Base-by-base conservation (phyloP, 2,329 filamentous ascomycete species). In the Trichoderma sp. region DNA sequence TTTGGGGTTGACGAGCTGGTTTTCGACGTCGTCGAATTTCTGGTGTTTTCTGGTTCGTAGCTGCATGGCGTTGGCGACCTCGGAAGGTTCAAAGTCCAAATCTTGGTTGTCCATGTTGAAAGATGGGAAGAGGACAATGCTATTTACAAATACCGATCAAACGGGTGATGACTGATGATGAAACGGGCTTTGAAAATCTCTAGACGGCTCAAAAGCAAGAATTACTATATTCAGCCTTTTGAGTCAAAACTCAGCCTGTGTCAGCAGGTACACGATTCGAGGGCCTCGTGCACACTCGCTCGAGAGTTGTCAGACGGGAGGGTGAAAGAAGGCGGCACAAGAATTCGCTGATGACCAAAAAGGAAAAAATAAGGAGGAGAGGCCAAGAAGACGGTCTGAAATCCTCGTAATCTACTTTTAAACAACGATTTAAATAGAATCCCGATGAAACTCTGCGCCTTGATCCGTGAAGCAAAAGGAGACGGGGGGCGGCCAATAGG, bases 21-120 rank as follows among this genome's bases (percentile, higher is more conserved):
- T 84, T 81, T 91, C 89, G 77, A 87, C 82, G 77, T 88, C 84
- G 74, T 86, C 83, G 78, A 91, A 91, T 71, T 85, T 83, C 72
- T 85, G 83, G 75, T 87, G 83, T 78, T 84, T 83, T 78, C 89
- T 85, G 11, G 89, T 89, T 73, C 84, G 85, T 53, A 84, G 76
- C 82, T 90, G 88, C 86, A 90, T 87, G 38, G 85, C 85, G 81
- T 78, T 79, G 77, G 84, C 84, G 66, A 79, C 77, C 21, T 80
- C 76, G 45, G 80, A 80, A 11, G 82, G 78, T 27, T 75, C 80
- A 62, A 79, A 77, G 29, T 80, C 77, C 71, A 71, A 75, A 67
- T 78, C 76, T 73, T 67, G 75, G 69, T 78, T 76, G 59, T 78
- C 76, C 79, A 83, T 83, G 4, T 29, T 59, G 50, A 60, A 12